These are phyloP conservation scores for Xylaria curta DNA, from an alignment of 495 filamentous ascomycete genomes.

Conservation along the genomic window DNA sequence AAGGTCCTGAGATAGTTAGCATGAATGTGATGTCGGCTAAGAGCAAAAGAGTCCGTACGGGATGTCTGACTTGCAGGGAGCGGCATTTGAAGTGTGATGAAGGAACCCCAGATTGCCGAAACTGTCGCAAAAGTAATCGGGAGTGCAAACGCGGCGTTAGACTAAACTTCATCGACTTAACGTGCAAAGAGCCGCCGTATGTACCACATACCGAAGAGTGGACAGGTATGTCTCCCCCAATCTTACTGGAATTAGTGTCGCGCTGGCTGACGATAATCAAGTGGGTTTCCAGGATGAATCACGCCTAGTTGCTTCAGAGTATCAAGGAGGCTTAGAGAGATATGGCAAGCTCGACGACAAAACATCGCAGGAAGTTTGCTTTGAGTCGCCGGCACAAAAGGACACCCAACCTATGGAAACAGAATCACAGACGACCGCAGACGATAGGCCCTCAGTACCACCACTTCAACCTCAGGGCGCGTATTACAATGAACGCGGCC, in stretches of 20 bases:
- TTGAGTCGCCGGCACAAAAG: conserved; percentile 25
- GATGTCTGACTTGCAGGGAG: conserved; percentile 79
- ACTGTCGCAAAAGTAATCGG: conserved; percentile 87
- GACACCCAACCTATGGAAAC: conserved; percentile 23
- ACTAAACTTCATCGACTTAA: conserved; percentile 92
- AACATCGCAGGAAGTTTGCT: conserved; percentile 35
- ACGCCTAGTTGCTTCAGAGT: conserved; percentile 88
- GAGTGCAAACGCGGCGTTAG: conserved; percentile 85
- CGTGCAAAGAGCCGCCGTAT: conserved; percentile 71
- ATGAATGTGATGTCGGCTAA: conserved; percentile 53
- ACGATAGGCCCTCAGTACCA: conserved; percentile 24
- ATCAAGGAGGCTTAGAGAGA: conserved; percentile 77
- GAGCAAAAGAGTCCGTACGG: conserved; percentile 74
- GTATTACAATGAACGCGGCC: conserved; percentile 34
- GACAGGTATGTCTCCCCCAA: conserved; percentile 55
- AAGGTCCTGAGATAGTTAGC: conserved; percentile 36
- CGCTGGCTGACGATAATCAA: conserved; percentile 36
- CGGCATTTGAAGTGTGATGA: conserved; percentile 78
- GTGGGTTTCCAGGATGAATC: conserved; percentile 87
- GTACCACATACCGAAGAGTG: conserved; percentile 66
- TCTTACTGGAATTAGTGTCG: neutral
- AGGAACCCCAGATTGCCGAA: conserved; percentile 75
- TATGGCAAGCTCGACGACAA: conserved; percentile 66
- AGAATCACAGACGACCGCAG: conserved; percentile 9
- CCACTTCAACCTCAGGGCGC: conserved; percentile 28